phyloP scores from a whole-genome alignment of 495 filamentous ascomycete genomes.

The Wilcoxina mikolae region DNA sequence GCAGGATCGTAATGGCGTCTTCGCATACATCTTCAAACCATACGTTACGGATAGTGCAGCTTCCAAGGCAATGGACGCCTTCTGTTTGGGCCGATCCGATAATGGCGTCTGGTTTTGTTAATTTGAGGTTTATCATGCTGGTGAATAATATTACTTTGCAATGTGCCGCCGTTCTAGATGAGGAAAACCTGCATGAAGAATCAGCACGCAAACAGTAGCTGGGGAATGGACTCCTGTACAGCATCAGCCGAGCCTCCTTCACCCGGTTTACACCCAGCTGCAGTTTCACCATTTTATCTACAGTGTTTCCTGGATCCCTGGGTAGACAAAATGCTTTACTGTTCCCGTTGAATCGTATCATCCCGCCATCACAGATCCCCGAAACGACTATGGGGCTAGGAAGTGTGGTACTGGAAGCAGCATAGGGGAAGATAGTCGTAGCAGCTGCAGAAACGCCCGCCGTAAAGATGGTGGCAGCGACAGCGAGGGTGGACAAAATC shows the following conservation, averaged over 20 bases:
- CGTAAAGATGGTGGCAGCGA: neutral
- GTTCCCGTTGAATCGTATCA: conserved; percentile 29
- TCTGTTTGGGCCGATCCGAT: conserved; percentile 41
- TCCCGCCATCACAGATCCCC: conserved; percentile 32
- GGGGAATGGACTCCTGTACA: too few relatives aligned
- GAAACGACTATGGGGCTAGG: conserved; percentile 17
- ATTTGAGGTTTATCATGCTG: too few relatives aligned
- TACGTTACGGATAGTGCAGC: conserved; percentile 33
- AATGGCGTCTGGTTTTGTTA: conserved; percentile 30
- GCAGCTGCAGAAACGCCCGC: conserved; percentile 15
- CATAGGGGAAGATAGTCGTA: conserved; percentile 23
- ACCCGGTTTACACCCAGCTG: conserved; percentile 30
- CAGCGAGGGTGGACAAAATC: neutral
- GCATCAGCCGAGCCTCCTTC: conserved; percentile 40
- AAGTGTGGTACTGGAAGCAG: conserved; percentile 19
- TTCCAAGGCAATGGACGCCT: conserved; percentile 38
- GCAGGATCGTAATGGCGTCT: conserved; percentile 34
- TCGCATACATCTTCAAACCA: conserved; percentile 42
- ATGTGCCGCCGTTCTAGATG: neutral
- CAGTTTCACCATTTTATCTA: neutral
- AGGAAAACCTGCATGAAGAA: neutral
- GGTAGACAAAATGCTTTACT: conserved; percentile 10
- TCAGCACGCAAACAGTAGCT: too few relatives aligned
- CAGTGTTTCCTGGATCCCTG: conserved; percentile 25
- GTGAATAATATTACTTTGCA: neutral